Percentiles rank a stretch among this genome's conserved stretches.
phyloP scores from a whole-genome alignment of 1,139 yeast species.

The Hyphopichia pseudoburtonii region DNA sequence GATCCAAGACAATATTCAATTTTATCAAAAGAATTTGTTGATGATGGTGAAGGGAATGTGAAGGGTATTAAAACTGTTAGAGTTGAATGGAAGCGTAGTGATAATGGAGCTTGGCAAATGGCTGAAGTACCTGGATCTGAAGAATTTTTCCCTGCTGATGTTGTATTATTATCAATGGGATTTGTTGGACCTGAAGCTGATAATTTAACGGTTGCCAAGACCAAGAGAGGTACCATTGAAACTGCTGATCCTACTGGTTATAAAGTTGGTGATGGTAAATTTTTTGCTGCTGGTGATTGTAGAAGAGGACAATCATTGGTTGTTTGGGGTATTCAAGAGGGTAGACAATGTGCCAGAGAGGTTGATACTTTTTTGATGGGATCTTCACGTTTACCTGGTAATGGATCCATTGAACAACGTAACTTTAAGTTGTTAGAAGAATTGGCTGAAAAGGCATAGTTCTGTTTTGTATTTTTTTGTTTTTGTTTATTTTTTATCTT shows the following conservation, averaged over 20 bases:
- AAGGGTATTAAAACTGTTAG: conserved; percentile 92
- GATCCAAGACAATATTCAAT: conserved; percentile 98
- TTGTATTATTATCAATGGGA: conserved; percentile 94
- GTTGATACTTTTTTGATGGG: conserved; percentile 83
- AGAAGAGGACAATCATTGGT: conserved; percentile 98
- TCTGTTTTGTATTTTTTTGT: too few species aligned
- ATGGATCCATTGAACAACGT: conserved; percentile 88
- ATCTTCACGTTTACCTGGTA: conserved; percentile 82
- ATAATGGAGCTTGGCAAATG: conserved; percentile 98
- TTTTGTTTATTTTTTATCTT: too few species aligned
- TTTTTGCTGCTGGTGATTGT: conserved; percentile 97
- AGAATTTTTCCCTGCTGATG: conserved; percentile 91
- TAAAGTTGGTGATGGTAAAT: conserved; percentile 63
- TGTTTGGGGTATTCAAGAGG: conserved; percentile 99
- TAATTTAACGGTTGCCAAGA: conserved; percentile 68
- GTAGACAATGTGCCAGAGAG: conserved; percentile 96
- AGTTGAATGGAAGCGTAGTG: conserved; percentile 97
- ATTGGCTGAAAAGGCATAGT: conserved; percentile 58
- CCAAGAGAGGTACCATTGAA: conserved; percentile 83
- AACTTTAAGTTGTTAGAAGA: conserved; percentile 73
- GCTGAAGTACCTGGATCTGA: conserved; percentile 95
- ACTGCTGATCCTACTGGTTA: conserved; percentile 70
- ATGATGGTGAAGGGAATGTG: conserved; percentile 92
- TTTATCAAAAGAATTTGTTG: conserved; percentile 91
- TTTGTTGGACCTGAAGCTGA: conserved; percentile 95